Conservation (phyloP, 23 red algal species). For the Gracilaria domingensis region DNA sequence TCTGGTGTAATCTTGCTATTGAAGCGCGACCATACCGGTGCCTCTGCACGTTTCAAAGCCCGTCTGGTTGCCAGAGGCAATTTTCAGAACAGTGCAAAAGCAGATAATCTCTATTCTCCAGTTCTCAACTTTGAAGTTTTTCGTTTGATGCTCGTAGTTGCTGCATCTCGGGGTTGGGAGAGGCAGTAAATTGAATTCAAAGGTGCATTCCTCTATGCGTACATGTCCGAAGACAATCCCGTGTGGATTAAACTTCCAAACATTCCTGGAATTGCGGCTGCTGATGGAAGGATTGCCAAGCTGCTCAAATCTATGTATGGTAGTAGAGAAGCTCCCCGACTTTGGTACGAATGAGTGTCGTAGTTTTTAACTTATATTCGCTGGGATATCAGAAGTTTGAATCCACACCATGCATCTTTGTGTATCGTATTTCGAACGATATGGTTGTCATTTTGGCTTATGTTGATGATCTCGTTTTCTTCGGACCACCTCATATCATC, state of each 20-base stretch:
- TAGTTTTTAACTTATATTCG: not conserved
- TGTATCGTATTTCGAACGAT: not conserved
- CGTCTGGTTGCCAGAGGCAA: constrained; percentile 16
- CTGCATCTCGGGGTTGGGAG: not conserved
- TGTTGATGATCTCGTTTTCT: constrained; percentile 14
- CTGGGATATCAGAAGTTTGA: not conserved
- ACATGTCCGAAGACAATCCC: constrained; percentile 17
- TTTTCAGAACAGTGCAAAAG: not conserved
- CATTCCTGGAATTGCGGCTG: not conserved
- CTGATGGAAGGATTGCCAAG: not conserved
- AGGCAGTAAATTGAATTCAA: constrained; percentile 23
- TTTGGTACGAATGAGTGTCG: not conserved
- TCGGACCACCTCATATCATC: not conserved
- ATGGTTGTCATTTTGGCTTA: constrained; percentile 15
- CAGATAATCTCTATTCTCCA: constrained; percentile 10
- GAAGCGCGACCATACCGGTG: not conserved
- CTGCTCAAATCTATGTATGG: not conserved
- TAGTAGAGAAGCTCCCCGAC: not conserved
- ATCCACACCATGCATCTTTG: not conserved
- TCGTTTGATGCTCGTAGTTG: not conserved
- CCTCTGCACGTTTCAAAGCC: not conserved
- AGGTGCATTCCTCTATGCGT: not conserved
- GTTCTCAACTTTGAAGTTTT: constrained; percentile 29
- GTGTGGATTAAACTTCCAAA: constrained; percentile 9
- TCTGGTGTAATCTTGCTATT: not conserved